Evolutionary conservation across 306 rosid genomes (phyloP).

Genomic region (Crotalaria pallida): DNA sequence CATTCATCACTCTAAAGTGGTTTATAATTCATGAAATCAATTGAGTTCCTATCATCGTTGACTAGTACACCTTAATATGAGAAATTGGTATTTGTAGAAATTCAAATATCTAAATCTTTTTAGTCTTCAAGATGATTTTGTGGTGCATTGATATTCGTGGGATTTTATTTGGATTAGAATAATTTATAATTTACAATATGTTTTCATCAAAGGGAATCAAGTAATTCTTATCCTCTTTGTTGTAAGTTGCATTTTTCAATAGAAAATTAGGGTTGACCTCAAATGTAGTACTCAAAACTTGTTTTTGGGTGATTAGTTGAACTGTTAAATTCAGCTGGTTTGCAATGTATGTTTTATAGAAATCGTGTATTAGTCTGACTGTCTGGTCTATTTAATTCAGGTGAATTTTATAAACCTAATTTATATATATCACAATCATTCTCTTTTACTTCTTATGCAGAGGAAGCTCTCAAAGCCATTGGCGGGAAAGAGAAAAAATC

Average conservation of each 20-base stretch:
- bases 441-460: constrained; percentile 25
- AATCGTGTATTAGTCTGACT: neutral
- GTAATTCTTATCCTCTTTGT: neutral
- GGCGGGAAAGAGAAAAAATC: constrained; percentile 25
- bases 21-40: neutral
- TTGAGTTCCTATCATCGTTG: neutral
- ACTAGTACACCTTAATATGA: neutral
- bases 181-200: neutral
- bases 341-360: neutral
- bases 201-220: neutral
- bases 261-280: neutral
- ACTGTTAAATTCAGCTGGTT: neutral
- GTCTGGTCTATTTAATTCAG: neutral
- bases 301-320: neutral
- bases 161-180: neutral
- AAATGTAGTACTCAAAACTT: neutral
- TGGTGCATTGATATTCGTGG: no score
- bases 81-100: neutral
- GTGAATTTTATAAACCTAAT: neutral
- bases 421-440: neutral
- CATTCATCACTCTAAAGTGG: neutral
- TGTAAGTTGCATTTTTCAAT: neutral
- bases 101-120: neutral
- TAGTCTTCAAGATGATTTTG: neutral
- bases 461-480: constrained; percentile 26